These are phyloP conservation scores for Coniophora puteana DNA, from an alignment of 1,284 basidiomycete species.

Conservation along the genomic window DNA sequence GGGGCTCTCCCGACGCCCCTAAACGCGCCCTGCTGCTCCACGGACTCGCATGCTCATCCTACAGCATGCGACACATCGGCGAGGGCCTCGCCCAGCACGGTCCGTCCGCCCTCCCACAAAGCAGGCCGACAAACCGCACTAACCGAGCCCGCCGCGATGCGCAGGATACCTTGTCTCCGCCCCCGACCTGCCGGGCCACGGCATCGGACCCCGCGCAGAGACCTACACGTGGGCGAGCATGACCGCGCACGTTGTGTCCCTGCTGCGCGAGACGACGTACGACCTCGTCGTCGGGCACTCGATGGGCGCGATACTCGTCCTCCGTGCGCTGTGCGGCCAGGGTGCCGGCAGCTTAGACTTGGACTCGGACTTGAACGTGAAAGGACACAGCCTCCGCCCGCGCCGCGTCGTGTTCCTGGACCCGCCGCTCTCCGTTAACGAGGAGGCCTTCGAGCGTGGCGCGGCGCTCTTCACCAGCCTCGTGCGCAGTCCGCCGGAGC, in stretches of 20 bases:
- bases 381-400: too few relatives aligned
- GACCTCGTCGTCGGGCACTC: slow-evolving; percentile 2
- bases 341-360: too few relatives aligned
- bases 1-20: background rate
- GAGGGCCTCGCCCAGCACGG: background rate
- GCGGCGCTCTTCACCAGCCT: background rate
- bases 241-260: background rate
- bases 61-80: background rate
- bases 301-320: background rate
- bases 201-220: background rate
- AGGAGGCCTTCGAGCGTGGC: too few relatives aligned
- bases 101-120: background rate
- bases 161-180: background rate
- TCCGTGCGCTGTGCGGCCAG: background rate
- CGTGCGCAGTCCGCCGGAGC: background rate
- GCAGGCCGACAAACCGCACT: too few relatives aligned
- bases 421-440: too few relatives aligned
- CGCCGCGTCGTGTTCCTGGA: background rate
- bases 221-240: background rate
- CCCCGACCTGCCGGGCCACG: background rate
- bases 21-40: slow-evolving; percentile 3
- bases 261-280: too few relatives aligned
- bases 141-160: background rate
- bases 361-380: too few relatives aligned
- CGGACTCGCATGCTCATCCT: background rate